Percentiles rank a stretch among this genome's conserved stretches.
These are phyloP conservation scores for Luffa aegyptiaca DNA, from an alignment of 306 rosid genomes.

Conservation along the genomic window DNA sequence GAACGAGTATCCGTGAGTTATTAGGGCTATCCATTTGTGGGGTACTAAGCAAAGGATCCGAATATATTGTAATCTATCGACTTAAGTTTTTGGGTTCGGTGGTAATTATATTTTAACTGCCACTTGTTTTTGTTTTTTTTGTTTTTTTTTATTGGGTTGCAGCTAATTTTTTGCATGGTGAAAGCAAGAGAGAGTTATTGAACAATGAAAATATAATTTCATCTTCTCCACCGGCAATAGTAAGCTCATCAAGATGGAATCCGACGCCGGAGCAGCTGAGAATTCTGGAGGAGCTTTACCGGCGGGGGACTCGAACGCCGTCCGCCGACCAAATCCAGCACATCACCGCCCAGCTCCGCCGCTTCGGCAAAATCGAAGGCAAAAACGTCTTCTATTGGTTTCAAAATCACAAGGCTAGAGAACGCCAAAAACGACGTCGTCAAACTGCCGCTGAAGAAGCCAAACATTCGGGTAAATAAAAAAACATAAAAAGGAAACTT, in stretches of 20 bases:
- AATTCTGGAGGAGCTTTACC: constrained; percentile 67
- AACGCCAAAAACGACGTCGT: constrained; percentile 94
- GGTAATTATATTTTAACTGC: not conserved
- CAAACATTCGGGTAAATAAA: constrained; percentile 34
- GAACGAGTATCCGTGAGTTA: not conserved
- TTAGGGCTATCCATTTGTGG: too few species aligned
- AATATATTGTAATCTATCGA: not conserved
- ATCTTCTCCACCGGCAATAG: constrained; percentile 34
- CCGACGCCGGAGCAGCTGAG: constrained; percentile 86
- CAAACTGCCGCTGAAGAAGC: constrained; percentile 46
- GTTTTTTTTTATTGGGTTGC: not conserved
- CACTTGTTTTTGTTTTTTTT: not conserved
- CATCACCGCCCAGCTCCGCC: constrained; percentile 71
- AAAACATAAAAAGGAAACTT: not conserved
- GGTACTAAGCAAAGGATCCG: too few species aligned
- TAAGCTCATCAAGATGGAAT: constrained; percentile 86
- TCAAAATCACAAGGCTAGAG: constrained; percentile 95
- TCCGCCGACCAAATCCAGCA: constrained; percentile 93
- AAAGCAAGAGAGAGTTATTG: constrained; percentile 43
- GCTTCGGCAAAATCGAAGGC: constrained; percentile 88
- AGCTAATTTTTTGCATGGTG: constrained; percentile 30
- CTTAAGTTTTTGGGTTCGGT: not conserved
- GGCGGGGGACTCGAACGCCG: constrained; percentile 81
- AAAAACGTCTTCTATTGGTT: constrained; percentile 96
- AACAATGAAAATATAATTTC: not conserved